A percentile compares a stretch with the other conserved stretches of the same genome.
These are phyloP conservation scores for Asterella californica DNA, from an alignment of 225 moss, liverwort and hornwort species.

Conservation along the genomic window DNA sequence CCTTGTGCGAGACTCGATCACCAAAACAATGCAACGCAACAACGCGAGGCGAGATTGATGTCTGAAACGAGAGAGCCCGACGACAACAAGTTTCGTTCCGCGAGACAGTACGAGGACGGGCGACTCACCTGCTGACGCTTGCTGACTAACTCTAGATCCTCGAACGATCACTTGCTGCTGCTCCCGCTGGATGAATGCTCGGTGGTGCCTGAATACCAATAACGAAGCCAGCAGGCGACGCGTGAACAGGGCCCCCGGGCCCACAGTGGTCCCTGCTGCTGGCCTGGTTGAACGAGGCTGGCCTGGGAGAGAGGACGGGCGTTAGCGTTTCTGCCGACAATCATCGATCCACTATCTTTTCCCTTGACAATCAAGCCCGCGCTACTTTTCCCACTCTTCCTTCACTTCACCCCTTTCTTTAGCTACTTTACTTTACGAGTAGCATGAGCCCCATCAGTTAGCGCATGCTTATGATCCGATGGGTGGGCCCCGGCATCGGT, in stretches of 20 bases:
- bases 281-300: no score
- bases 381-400: no score
- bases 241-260: neutral
- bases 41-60: neutral
- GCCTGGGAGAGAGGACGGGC: no score
- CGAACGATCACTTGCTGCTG: neutral
- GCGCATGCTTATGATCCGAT: no score
- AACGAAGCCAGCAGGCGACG: neutral
- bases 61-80: neutral
- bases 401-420: no score
- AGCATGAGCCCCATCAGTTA: no score
- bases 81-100: neutral
- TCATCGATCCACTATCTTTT: no score
- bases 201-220: neutral
- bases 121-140: neutral
- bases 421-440: no score
- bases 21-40: neutral
- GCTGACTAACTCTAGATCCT: neutral
- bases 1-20: neutral
- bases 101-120: neutral
- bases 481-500: no score
- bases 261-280: neutral
- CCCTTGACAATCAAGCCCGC: no score
- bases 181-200: conserved; percentile 7
- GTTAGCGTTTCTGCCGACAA: no score